phyloP scores from a whole-genome alignment of 768 basidiomycete genomes.

The Trametes villosa region DNA sequence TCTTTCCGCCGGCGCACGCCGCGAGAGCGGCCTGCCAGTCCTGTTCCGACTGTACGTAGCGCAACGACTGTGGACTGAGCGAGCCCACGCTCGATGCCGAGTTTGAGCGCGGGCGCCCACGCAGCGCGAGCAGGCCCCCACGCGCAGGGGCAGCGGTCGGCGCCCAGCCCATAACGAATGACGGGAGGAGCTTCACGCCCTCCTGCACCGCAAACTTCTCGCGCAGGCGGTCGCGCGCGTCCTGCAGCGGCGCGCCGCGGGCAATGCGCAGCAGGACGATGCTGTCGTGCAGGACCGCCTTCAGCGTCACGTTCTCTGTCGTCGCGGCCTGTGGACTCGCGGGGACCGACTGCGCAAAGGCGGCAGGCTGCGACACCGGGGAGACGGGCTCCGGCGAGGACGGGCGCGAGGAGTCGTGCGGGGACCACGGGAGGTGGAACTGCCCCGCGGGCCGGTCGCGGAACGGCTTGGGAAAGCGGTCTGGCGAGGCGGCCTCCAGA shows the following conservation, averaged over 20 bases:
- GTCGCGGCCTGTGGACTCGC: slow-evolving; percentile 34
- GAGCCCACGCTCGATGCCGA: slow-evolving; percentile 38
- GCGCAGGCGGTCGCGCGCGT: slow-evolving; percentile 60
- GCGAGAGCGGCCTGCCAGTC: slow-evolving; percentile 62
- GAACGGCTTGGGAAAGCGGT: slow-evolving; percentile 37
- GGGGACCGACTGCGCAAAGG: slow-evolving; percentile 1
- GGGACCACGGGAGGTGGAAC: slow-evolving; percentile 35
- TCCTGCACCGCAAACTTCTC: slow-evolving; percentile 72
- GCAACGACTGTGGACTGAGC: slow-evolving; percentile 32
- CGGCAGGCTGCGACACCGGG: slow-evolving; percentile 7
- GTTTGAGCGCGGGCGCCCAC: slow-evolving; percentile 36
- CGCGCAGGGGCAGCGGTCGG: slow-evolving; percentile 37
- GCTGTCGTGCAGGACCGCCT: slow-evolving; percentile 63
- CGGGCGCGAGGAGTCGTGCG: slow-evolving; percentile 16
- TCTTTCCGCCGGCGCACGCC: slow-evolving; percentile 50
- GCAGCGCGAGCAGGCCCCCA: slow-evolving; percentile 9
- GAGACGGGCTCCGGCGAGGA: neutral
- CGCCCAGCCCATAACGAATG: slow-evolving; percentile 61
- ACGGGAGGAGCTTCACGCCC: slow-evolving; percentile 52
- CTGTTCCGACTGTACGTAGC: slow-evolving; percentile 55
- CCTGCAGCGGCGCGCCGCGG: slow-evolving; percentile 49
- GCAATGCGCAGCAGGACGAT: slow-evolving; percentile 66
- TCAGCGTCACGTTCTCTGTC: slow-evolving; percentile 51
- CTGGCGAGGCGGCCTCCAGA: slow-evolving; percentile 29
- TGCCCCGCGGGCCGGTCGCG: slow-evolving; percentile 34